Base-by-base conservation (phyloP, 2,329 filamentous ascomycete species). In the Hymenoscyphus occultus region DNA sequence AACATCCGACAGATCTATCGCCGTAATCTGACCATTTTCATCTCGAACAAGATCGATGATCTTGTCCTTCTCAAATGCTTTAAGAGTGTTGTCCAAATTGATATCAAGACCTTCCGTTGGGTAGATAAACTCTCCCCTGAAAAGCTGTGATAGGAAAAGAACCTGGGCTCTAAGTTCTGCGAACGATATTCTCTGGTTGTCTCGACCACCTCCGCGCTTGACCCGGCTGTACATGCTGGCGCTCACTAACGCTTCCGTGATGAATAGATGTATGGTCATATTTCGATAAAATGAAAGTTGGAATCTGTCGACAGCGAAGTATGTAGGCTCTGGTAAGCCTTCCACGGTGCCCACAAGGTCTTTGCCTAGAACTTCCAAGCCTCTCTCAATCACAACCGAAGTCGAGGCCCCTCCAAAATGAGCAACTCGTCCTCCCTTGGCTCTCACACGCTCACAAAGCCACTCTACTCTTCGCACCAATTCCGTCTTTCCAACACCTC, bases 241-340 rank as follows among this genome's bases (percentile, higher is more conserved):
- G 67, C 92, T 95, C 28, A 98, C 92, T 4, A 99, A 82, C 0
- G 94, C 91, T 76, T 98, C 93, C 1, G 92, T 90, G 64, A 99
- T 95, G 77, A 99, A 99, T 5, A 99, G 84, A 75, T 99, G 95
- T 67, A 99, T 99, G 0, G 94, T 97, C 95, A 98, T 98, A 78
- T 99, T 99, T 61, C 95, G 89, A 79, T 99, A 99, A 78, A 99
- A 99, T 0, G 93, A 97, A 10, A 99, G 84, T 75, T 99, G 95
- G 80, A 99, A 99, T 62, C 93, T 86, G 76, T 99, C 95, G 48
- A 97, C 93, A 4, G 95, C 95, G 73, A 92, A 97, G 77, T 92
- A 98, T 0, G 95, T 98, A 19, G 92, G 91, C 76, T 99, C 95
- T 0, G 91, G 90, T 5, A 99, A 80, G 0, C 89, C 92, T 45